Evolutionary conservation across 2,329 filamentous ascomycete genomes (phyloP), one percentile per base, ranked within the genome.

Genomic region (Amauroascus niger): DNA sequence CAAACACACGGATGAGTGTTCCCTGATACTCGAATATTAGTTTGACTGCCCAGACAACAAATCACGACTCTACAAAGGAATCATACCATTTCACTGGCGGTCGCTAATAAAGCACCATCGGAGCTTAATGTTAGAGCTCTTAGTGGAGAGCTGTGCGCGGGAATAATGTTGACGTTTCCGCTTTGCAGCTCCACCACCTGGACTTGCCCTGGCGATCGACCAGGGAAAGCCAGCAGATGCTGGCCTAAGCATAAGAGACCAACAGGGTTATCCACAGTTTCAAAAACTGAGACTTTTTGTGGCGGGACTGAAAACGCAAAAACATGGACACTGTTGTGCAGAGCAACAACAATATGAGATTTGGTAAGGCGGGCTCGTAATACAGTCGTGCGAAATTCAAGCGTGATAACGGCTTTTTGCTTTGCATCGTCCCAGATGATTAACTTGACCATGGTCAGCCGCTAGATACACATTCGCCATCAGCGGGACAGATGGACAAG

Each of bases 371-470:
- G 83, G 26, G 95, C 81, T 37, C 88, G 86, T 14, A 89, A 80
- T 22, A 97, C 82, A 1, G 86, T 81, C 18, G 87, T 89, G 55
- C 87, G 80, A 57, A 90, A 84, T 54, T 91, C 85, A 62, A 97
- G 75, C 2, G 77, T 86, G 58, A 90, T 85, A 13, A 87, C 77
- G 6, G 84, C 82, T 59, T 84, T 86, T 57, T 85, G 82, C 60
- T 86, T 87, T 57, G 81, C 78, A 63, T 95, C 88, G 68, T 98
- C 90, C 90, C 90, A 97, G 62, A 97, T 87, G 59, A 94, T 83
- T 47, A 90, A 79, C 65, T 75, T 59, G 24, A 18, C 1, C 8
- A 24, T 3, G 16, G 45, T 52, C 14, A 46, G 52, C 24, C 24
- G 37, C 6, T 16, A 30, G 11, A 24, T 6, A 16, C 16, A 45